Conservation (phyloP, 2,329 filamentous ascomycete genomes). For the Curvularia lunata region DNA sequence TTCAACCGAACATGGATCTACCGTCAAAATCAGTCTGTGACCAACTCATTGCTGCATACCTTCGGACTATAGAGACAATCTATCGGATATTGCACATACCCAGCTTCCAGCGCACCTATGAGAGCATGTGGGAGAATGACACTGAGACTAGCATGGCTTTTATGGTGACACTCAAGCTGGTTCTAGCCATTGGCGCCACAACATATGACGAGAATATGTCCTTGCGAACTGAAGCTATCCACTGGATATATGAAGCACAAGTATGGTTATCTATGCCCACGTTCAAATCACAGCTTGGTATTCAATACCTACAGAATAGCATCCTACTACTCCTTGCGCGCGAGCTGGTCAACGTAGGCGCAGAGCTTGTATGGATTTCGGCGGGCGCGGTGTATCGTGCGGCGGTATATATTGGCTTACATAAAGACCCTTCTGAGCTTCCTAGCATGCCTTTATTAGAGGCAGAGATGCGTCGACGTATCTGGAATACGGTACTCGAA, state of each 20-base stretch:
- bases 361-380: slow-evolving; percentile 48
- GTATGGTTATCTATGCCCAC: slow-evolving; percentile 61
- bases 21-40: slow-evolving; percentile 57
- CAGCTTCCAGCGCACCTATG: slow-evolving; percentile 58
- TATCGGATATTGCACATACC: slow-evolving; percentile 62
- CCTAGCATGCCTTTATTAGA: slow-evolving; percentile 30
- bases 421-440: slow-evolving; percentile 48
- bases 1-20: slow-evolving; percentile 51
- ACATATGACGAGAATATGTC: slow-evolving; percentile 60
- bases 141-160: slow-evolving; percentile 52
- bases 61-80: slow-evolving; percentile 56
- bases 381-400: slow-evolving; percentile 48
- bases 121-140: slow-evolving; percentile 56
- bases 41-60: slow-evolving; percentile 58
- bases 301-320: slow-evolving; percentile 59
- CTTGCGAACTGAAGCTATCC: slow-evolving; percentile 57
- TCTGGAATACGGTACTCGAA: slow-evolving; percentile 48
- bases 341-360: slow-evolving; percentile 45
- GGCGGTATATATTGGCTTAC: slow-evolving; percentile 51
- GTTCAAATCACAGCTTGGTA: slow-evolving; percentile 59
- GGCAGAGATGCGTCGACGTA: slow-evolving; percentile 40
- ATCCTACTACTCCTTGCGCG: slow-evolving; percentile 50
- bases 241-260: slow-evolving; percentile 65
- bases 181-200: slow-evolving; percentile 63
- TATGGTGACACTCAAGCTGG: slow-evolving; percentile 63